Percentiles rank a stretch among this genome's conserved stretches.
phyloP scores from a whole-genome alignment of 495 filamentous ascomycete genomes.

The Lindgomyces ingoldianus region DNA sequence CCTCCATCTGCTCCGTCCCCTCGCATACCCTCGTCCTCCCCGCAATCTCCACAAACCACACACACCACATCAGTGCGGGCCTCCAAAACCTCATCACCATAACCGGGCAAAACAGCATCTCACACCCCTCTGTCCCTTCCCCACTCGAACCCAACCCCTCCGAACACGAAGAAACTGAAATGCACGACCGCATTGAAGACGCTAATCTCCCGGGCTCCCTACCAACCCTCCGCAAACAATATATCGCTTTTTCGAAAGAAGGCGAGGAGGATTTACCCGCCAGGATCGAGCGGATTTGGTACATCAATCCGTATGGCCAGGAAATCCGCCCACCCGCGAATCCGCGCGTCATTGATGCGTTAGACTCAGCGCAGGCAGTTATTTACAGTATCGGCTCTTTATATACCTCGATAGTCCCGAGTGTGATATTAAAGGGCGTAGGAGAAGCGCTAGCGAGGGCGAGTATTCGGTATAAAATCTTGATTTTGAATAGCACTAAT shows the following conservation, averaged over 20 bases:
- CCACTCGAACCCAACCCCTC: conserved; percentile 43
- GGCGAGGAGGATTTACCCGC: conserved; percentile 66
- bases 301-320: conserved; percentile 94
- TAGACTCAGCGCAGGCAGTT: conserved; percentile 63
- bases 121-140: conserved; percentile 68
- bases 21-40: conserved; percentile 76
- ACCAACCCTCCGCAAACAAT: conserved; percentile 72
- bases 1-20: conserved; percentile 78
- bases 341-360: conserved; percentile 69
- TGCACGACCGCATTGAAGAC: conserved; percentile 64
- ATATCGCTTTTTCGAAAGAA: conserved; percentile 77
- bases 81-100: conserved; percentile 77
- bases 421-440: conserved; percentile 65
- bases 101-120: conserved; percentile 89
- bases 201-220: conserved; percentile 85
- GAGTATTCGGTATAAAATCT: conserved; percentile 65
- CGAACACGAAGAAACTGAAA: conserved; percentile 35
- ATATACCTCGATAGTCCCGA: conserved; percentile 74
- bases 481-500: conserved; percentile 78
- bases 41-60: conserved; percentile 90
- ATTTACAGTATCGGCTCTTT: conserved; percentile 90
- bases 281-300: conserved; percentile 84
- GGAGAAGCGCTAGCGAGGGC: conserved; percentile 54
- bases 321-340: conserved; percentile 84
- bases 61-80: conserved; percentile 87